Conservation (phyloP, 192 early-diverging fungal genomes). For the Umbelopsis vinacea region DNA sequence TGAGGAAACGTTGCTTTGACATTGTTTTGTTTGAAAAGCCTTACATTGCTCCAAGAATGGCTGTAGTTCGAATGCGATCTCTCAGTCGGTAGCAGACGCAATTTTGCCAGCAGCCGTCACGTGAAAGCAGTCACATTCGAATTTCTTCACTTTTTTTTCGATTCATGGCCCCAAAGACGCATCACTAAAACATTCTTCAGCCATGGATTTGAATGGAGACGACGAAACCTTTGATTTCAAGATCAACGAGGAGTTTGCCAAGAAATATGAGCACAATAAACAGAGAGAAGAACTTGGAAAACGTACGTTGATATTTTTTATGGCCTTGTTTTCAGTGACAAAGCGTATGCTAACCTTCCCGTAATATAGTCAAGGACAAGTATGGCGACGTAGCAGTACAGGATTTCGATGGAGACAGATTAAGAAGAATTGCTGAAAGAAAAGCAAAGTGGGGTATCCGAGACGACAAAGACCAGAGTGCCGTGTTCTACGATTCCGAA, state of each 20-base stretch:
- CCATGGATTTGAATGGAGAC: not conserved
- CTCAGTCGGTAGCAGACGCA: no score
- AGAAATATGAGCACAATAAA: slow-evolving; percentile 69
- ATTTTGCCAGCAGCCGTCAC: not conserved
- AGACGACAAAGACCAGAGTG: slow-evolving; percentile 22
- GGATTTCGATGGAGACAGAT: slow-evolving; percentile 38
- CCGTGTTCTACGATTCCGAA: slow-evolving; percentile 38
- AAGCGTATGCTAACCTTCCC: not conserved
- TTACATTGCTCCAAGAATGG: no score
- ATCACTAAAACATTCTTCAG: not conserved
- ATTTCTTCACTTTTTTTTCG: not conserved
- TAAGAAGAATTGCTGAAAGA: slow-evolving; percentile 37
- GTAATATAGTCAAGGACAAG: slow-evolving; percentile 59
- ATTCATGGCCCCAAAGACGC: not conserved
- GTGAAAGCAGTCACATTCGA: not conserved
- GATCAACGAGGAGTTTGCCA: slow-evolving; percentile 59
- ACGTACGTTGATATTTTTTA: slow-evolving; percentile 37
- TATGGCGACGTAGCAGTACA: slow-evolving; percentile 50
- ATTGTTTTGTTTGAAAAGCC: no score
- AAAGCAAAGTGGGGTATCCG: slow-evolving; percentile 49
- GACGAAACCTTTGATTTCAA: slow-evolving; percentile 34
- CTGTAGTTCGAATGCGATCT: no score
- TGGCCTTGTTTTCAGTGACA: not conserved
- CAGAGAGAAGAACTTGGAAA: slow-evolving; percentile 65
- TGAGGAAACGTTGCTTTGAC: not conserved